Evolutionary conservation across 2,329 filamentous ascomycete species (phyloP).

Genomic region (Fusarium penzigii): DNA sequence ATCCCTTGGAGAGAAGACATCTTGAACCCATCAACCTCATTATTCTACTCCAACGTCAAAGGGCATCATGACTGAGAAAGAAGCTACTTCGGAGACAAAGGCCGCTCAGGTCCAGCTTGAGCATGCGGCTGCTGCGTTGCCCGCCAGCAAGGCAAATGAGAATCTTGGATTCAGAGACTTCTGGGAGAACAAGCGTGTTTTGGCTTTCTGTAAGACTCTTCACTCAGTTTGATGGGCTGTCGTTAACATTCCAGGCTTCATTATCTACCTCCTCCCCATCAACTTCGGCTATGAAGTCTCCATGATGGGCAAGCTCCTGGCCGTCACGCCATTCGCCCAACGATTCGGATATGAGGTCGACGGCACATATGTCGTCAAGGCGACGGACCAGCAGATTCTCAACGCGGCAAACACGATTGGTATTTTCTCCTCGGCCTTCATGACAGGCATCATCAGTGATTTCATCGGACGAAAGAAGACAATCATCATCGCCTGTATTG

Average conservation of each 20-base stretch:
- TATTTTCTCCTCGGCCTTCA: constrained; percentile 32
- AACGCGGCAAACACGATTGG: constrained; percentile 33
- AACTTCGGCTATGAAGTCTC: constrained; percentile 34
- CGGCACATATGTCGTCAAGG: constrained; percentile 21
- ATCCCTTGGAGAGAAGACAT: too few species aligned
- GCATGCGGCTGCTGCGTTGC: constrained; percentile 3
- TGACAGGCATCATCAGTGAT: constrained; percentile 29
- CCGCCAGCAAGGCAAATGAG: constrained; percentile 6
- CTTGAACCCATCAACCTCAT: neutral
- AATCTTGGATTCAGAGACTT: constrained; percentile 14
- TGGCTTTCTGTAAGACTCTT: constrained; percentile 17
- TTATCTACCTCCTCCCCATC: constrained; percentile 32
- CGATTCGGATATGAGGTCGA: constrained; percentile 25
- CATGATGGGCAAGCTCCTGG: constrained; percentile 33
- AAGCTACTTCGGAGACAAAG: neutral
- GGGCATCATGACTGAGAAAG: neutral
- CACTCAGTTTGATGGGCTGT: neutral
- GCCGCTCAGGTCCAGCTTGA: neutral
- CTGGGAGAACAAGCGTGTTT: constrained; percentile 21
- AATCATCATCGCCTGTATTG: constrained; percentile 23
- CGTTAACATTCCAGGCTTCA: constrained; percentile 19
- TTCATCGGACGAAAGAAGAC: constrained; percentile 29
- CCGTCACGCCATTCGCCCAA: constrained; percentile 29
- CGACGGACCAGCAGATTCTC: constrained; percentile 32
- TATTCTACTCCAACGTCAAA: neutral